phyloP scores from a whole-genome alignment of 1,139 yeast species.

The Saccharomycopsis phalli region DNA sequence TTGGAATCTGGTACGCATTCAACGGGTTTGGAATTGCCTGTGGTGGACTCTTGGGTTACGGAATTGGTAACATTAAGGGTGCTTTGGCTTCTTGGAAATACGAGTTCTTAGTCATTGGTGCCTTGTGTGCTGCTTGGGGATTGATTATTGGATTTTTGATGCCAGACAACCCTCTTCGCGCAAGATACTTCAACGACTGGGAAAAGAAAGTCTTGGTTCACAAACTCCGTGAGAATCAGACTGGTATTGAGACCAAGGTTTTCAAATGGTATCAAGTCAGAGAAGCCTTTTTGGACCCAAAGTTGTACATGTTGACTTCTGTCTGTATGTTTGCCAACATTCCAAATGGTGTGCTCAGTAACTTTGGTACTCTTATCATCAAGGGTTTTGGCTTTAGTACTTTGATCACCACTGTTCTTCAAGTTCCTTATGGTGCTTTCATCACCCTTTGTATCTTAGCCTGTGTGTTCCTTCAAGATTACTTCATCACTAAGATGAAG shows the following conservation, averaged over 20 bases:
- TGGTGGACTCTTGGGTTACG: slow-evolving; percentile 48
- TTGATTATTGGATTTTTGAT: slow-evolving; percentile 34
- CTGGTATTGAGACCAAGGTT: slow-evolving; percentile 47
- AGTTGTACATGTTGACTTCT: slow-evolving; percentile 40
- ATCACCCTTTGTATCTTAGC: slow-evolving; percentile 27
- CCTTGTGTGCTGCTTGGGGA: slow-evolving; percentile 42
- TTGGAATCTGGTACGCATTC: slow-evolving; percentile 39
- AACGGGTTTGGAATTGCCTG: slow-evolving; percentile 49
- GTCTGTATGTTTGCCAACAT: slow-evolving; percentile 32
- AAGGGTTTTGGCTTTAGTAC: slow-evolving; percentile 38
- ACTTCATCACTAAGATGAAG: slow-evolving; percentile 3
- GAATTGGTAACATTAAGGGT: slow-evolving; percentile 32
- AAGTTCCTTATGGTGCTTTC: slow-evolving; percentile 39
- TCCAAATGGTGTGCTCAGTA: slow-evolving; percentile 37
- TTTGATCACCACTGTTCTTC: slow-evolving; percentile 32
- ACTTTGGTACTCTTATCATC: slow-evolving; percentile 40
- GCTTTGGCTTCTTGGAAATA: slow-evolving; percentile 39
- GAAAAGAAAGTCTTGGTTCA: slow-evolving; percentile 45
- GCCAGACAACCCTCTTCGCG: slow-evolving; percentile 47
- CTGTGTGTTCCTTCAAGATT: slow-evolving; percentile 17
- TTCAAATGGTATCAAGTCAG: slow-evolving; percentile 45
- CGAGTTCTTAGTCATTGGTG: slow-evolving; percentile 41
- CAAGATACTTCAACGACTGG: slow-evolving; percentile 40
- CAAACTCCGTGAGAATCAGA: slow-evolving; percentile 38
- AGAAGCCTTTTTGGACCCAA: slow-evolving; percentile 32